A percentile compares a stretch with the other conserved stretches of the same genome.
Conservation (phyloP, 129 eudicot species). For the Tanacetum coccineum region DNA sequence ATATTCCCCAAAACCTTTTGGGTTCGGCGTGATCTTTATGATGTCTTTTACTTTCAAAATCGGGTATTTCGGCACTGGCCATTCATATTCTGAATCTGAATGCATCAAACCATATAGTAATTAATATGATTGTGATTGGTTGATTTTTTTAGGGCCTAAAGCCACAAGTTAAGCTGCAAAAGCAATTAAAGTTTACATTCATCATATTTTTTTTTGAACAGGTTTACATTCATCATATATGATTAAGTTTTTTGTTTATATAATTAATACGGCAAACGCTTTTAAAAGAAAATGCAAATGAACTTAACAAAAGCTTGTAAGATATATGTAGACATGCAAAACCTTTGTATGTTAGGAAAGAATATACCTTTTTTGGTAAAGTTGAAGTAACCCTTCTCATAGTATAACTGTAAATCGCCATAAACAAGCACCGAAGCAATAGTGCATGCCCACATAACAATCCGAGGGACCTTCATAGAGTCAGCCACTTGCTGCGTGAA, state of each 20-base stretch:
- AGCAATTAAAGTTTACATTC: too few species aligned
- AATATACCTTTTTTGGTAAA: background rate
- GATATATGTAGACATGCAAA: background rate
- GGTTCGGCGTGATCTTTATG: constrained; percentile 3
- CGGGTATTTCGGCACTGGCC: background rate
- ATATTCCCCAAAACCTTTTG: background rate
- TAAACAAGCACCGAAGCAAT: background rate
- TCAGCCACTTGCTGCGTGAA: constrained; percentile 4
- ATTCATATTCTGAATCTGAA: background rate
- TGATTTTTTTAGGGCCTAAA: too few species aligned
- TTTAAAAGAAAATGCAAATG: too few species aligned
- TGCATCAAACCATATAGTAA: background rate
- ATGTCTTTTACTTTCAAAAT: background rate
- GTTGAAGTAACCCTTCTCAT: background rate
- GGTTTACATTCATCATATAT: too few species aligned
- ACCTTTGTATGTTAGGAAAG: background rate
- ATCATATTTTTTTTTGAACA: too few species aligned
- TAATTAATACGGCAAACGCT: too few species aligned
- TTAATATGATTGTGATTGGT: background rate
- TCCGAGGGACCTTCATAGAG: background rate
- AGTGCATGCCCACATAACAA: constrained; percentile 2
- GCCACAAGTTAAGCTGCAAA: background rate
- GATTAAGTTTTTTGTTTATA: too few species aligned
- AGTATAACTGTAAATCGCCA: background rate
- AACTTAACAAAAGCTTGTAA: background rate